Percentiles rank a stretch among this genome's conserved stretches.
Evolutionary conservation across 2,329 filamentous ascomycete species (phyloP).

Genomic region (Emmonsiellopsis sp.): DNA sequence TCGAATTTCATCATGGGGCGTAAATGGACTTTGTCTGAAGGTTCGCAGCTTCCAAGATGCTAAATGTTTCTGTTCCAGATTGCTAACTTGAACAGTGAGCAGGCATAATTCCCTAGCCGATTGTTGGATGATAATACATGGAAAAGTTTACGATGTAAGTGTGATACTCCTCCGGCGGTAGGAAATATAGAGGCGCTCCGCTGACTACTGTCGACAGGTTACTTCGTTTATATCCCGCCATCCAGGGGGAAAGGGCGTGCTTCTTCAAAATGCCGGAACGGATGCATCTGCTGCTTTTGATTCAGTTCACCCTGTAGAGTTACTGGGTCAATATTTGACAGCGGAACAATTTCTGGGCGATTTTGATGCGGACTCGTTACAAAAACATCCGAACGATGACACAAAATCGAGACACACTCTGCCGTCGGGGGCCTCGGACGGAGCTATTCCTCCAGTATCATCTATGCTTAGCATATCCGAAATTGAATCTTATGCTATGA

Average conservation of each 20-base stretch:
- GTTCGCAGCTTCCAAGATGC: background rate
- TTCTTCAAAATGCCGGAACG: conserved; percentile 75
- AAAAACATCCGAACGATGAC: conserved; percentile 34
- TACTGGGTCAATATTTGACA: conserved; percentile 72
- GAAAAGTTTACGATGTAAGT: conserved; percentile 78
- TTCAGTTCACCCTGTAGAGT: conserved; percentile 87
- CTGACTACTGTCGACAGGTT: conserved; percentile 22
- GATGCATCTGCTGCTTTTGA: conserved; percentile 96
- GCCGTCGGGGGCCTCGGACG: conserved; percentile 19
- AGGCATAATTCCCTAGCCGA: conserved; percentile 75
- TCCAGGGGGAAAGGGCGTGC: conserved; percentile 79
- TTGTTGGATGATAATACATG: conserved; percentile 92
- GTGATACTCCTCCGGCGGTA: background rate
- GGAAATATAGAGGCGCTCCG: background rate
- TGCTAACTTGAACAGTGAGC: conserved; percentile 50
- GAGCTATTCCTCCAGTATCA: conserved; percentile 47
- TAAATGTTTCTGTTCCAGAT: background rate
- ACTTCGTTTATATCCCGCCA: conserved; percentile 78
- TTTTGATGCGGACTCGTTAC: conserved; percentile 60
- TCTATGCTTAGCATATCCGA: conserved; percentile 81
- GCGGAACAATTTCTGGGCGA: conserved; percentile 68
- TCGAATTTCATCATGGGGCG: background rate
- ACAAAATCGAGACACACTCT: conserved; percentile 20
- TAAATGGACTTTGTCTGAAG: background rate
- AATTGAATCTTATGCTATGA: conserved; percentile 72